Evolutionary conservation across 768 basidiomycete species (phyloP).

Genomic region (Boletus rufocinnamomeus): DNA sequence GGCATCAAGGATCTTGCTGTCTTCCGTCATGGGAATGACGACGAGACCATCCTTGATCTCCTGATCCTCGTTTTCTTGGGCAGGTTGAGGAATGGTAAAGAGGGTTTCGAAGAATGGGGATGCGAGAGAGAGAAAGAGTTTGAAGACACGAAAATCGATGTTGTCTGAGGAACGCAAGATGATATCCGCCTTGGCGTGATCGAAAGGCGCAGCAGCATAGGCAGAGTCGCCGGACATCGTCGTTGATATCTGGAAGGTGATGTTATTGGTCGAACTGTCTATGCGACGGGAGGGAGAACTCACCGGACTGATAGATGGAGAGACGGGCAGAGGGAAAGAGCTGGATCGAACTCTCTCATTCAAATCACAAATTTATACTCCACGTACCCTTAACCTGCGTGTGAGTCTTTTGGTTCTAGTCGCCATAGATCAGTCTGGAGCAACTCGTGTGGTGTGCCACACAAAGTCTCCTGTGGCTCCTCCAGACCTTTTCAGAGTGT

Average conservation of each 20-base stretch:
- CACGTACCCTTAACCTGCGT: neutral
- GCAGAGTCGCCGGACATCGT: neutral
- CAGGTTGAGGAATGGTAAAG: constrained; percentile 33
- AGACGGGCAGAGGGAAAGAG: neutral
- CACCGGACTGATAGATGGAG: neutral
- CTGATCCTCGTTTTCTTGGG: constrained; percentile 4
- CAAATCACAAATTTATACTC: neutral
- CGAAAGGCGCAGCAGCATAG: constrained; percentile 24
- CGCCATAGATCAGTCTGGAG: neutral
- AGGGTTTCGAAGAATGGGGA: no score
- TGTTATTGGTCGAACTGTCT: neutral
- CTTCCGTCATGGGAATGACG: no score
- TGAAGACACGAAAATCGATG: no score
- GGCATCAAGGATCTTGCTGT: no score
- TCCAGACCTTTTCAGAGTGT: no score
- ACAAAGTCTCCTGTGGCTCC: neutral
- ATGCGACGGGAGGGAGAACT: neutral
- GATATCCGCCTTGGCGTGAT: no score
- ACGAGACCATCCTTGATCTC: no score
- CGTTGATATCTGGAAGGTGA: neutral
- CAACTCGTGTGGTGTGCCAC: neutral
- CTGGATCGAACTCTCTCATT: neutral
- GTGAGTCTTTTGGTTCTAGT: neutral
- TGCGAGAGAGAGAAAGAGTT: no score
- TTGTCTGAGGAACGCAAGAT: no score